Base-by-base conservation (phyloP, 1,284 basidiomycete genomes). In the Sphaerobolus stellatus region DNA sequence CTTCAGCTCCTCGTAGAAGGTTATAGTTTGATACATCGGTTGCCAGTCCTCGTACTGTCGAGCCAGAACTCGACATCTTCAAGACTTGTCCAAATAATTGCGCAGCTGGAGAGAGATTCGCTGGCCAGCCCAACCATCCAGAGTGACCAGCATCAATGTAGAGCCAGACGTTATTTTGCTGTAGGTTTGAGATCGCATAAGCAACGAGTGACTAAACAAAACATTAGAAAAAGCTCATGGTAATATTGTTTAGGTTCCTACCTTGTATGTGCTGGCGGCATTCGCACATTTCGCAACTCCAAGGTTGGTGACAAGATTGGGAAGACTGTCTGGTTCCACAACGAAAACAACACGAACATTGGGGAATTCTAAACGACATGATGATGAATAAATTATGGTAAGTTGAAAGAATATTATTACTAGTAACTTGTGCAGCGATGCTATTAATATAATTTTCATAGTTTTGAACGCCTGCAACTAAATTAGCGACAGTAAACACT, bases 11-110 rank as follows among this genome's bases (percentile, higher is more conserved):
- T 54, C 59, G 68, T 30, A 84, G 71, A 28, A 82, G 76, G 60
- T 84, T 84, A 72, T 82, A 84, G 74, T 84, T 84, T 55, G 82
- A 79, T 52, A 84, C 82, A 69, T 84, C 68, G 69, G 83, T 85
- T 25, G 82, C 82, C 54, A 84, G 72, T 52, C 82, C 83, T 60
- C 81, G 79, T 65, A 85, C 74, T 62, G 78, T 79, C 20, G 71
- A 58, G 18, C 81, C 79, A 22, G 72, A 74, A 29, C 80, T 77
- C 49, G 81, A 81, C 58, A 63, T 65, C 59, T 70, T 71, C 69
- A 74, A 83, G 47, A 84, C 68, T 6, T 75, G 63, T 41, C 72
- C 65, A 66, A 83, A 84, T 56, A 84, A 72, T 58, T 76, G 69
- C 31, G 82, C 83, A 50, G 82, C 82, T 50, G 82, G 82, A 13